Evolutionary conservation across 2,329 filamentous ascomycete genomes (phyloP), one percentile per base, ranked within the genome.

Genomic region (Fusarium bulbicola): DNA sequence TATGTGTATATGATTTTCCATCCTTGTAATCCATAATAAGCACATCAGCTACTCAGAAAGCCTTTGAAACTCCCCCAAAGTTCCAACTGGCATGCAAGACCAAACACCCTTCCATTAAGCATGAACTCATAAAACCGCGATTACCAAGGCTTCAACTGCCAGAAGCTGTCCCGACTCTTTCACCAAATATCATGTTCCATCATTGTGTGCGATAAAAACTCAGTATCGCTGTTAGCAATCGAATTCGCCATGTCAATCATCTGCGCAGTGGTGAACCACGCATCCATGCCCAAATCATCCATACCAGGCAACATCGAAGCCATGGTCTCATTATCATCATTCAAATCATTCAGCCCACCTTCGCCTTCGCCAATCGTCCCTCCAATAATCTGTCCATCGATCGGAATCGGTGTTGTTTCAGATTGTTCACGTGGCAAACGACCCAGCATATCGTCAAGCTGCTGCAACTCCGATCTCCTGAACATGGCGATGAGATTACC

Each of bases 211-310:
- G 83, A 85, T 40, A 86, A 78, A 83, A 85, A 86, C 43, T 86
- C 84, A 5, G 83, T 83, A 37, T 85, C 82, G 54, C 70, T 80
- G 7, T 78, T 76, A 4, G 84, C 85, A 62, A 87, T 86, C 18
- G 84, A 85, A 50, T 86, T 84, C 0, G 85, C 84, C 66, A 86
- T 81, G 7, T 84, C 84, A 68, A 86, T 81, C 43, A 87, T 85
- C 57, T 86, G 84, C 5, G 82, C 84, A 5, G 83, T 82, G 1
- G 84, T 85, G 18, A 86, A 74, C 40, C 82, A 82, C 24, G 81
- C 78, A 26, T 80, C 80, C 39, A 78, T 74, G 0, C 66, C 72
- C 5, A 75, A 54, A 5, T 76, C 78, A 6, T 80, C 78, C 57
- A 77, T 60, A 6, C 57, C 65, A 1, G 72, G 74, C 16, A 67